Evolutionary conservation across 352 stramenopile species (phyloP), one percentile per base, ranked within the genome.

Genomic region (Phytophthora tubulina): DNA sequence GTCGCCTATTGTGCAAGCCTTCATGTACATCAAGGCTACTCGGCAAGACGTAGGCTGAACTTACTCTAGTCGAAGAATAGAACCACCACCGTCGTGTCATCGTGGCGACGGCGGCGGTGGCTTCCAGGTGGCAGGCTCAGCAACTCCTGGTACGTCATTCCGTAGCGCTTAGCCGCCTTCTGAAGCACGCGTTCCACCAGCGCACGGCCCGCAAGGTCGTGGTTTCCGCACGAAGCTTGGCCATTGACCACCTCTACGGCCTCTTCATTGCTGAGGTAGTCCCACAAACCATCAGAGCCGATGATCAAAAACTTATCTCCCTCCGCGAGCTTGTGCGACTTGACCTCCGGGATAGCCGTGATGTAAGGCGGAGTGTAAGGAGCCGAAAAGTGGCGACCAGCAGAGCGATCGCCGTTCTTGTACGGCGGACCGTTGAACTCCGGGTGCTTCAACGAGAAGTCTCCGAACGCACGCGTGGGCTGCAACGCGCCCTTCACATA

Each of bases 271-370:
- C 73, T 92, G 46, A 99, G 82, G 49, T 98, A 97, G 81, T 99
- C 97, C 97, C 97, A 99, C n/a, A 99, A 78, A 11, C 97, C 97
- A 80, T 99, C 98, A 71, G 96, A 99, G 30, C 86, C 76, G 42
- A 99, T 93, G 53, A 99, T 92, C 53, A 99, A 76, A 78, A 99
- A 99, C 82, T 99, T 91, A 76, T 99, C 97, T 52, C 74, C 69
- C 2, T 79, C 76, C 31, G 79, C 69, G 13, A 96, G 72, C 48
- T 82, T 74, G 61, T 92, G 82, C 44, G 79, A 79, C 57, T 82
- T 80, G 42, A 97, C 77, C 54, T 98, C 92, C 2, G 95, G 95
- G 17, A 90, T 92, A 49, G 93, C 89, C 9, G 88, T 94, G 64
- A 98, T 98, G 81, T 98, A 98, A 11, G 95, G 95, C 13, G 95